These are phyloP conservation scores for Corynespora cassiicola DNA, from an alignment of 2,329 filamentous ascomycete genomes.

Conservation along the genomic window DNA sequence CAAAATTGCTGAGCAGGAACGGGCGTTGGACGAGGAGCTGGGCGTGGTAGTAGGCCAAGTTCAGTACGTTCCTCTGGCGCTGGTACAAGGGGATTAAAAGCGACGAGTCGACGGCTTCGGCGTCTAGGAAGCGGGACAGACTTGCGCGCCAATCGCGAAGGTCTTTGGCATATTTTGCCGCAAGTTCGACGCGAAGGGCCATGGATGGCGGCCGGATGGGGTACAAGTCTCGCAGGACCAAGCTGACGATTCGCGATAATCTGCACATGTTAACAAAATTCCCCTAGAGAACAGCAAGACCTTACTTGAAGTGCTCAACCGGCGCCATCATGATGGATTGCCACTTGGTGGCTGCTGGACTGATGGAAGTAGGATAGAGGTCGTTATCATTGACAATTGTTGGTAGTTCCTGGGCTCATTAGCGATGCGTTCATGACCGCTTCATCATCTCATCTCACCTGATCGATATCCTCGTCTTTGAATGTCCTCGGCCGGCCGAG, in stretches of 20 bases:
- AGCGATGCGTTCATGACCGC: background rate
- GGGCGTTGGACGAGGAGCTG: slow-evolving; percentile 63
- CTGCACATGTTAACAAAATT: slow-evolving; percentile 14
- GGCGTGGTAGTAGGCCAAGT: slow-evolving; percentile 62
- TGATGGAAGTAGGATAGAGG: slow-evolving; percentile 33
- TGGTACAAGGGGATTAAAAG: slow-evolving; percentile 58
- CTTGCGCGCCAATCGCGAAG: slow-evolving; percentile 55
- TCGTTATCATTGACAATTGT: slow-evolving; percentile 44
- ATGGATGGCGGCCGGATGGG: slow-evolving; percentile 43
- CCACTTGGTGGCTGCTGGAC: slow-evolving; percentile 28
- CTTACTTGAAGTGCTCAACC: slow-evolving; percentile 52
- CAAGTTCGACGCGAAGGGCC: slow-evolving; percentile 42
- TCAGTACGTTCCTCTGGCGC: slow-evolving; percentile 61
- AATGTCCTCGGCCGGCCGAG: slow-evolving; percentile 67
- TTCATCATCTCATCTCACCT: slow-evolving; percentile 48
- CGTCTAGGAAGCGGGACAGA: slow-evolving; percentile 53
- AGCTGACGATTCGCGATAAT: slow-evolving; percentile 52
- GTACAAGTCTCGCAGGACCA: slow-evolving; percentile 55
- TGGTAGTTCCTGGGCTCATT: slow-evolving; percentile 39
- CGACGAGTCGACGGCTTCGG: slow-evolving; percentile 51
- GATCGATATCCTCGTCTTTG: slow-evolving; percentile 70
- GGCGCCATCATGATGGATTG: slow-evolving; percentile 53
- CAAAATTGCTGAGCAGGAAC: slow-evolving; percentile 57
- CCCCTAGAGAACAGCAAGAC: background rate
- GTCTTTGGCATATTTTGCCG: slow-evolving; percentile 50